Evolutionary conservation across 495 filamentous ascomycete species (phyloP).

Genomic region (Cercophora sp.): DNA sequence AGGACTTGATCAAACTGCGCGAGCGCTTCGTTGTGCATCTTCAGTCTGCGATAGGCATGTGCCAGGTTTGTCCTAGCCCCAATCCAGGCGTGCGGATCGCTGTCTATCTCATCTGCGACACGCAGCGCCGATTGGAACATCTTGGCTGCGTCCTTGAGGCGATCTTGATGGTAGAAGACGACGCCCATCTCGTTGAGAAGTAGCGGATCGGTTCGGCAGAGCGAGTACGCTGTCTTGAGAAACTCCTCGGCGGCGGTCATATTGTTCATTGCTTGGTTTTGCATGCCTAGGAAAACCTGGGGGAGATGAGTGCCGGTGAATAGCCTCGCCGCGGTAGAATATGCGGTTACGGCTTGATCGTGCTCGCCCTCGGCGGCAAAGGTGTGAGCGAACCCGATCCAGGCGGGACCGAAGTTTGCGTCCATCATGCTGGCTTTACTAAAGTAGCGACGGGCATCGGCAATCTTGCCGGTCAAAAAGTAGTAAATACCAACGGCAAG

Average conservation of each 20-base stretch:
- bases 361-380: slow-evolving; percentile 99
- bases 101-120: slow-evolving; percentile 74
- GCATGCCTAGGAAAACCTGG: slow-evolving; percentile 96
- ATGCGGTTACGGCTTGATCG: slow-evolving; percentile 96
- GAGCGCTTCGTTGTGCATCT: slow-evolving; percentile 67
- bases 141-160: slow-evolving; percentile 63
- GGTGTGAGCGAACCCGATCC: slow-evolving; percentile 99
- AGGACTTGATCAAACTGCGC: slow-evolving; percentile 78
- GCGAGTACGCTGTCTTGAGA: slow-evolving; percentile 75
- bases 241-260: slow-evolving; percentile 95
- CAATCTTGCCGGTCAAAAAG: slow-evolving; percentile 79
- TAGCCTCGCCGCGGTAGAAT: slow-evolving; percentile 89
- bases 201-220: slow-evolving; percentile 76
- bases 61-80: slow-evolving; percentile 84
- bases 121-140: slow-evolving; percentile 71
- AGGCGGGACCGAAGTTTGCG: slow-evolving; percentile 94
- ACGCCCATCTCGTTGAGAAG: slow-evolving; percentile 95
- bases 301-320: slow-evolving; percentile 97
- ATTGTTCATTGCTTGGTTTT: slow-evolving; percentile 93
- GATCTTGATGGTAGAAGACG: slow-evolving; percentile 87
- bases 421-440: slow-evolving; percentile 96
- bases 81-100: slow-evolving; percentile 79
- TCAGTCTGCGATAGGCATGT: slow-evolving; percentile 74
- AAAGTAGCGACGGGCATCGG: slow-evolving; percentile 92
- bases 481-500: slow-evolving; percentile 96